Base-by-base conservation (phyloP, 441 rosid genomes). In the Macaranga tanarius region DNA sequence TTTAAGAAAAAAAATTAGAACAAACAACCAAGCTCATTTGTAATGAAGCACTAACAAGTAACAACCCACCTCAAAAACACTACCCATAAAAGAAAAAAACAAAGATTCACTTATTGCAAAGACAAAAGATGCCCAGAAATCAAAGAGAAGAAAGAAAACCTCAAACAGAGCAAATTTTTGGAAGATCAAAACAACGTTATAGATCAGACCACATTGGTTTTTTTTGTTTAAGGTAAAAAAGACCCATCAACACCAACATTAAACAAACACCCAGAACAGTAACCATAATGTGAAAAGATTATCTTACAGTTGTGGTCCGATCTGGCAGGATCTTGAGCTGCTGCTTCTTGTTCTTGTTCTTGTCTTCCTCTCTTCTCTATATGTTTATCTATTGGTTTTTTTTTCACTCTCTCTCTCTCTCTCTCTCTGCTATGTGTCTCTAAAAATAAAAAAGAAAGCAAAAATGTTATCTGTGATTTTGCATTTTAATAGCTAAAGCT, bases 401-500 rank as follows among this genome's bases (percentile, higher is more conserved):
- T 76, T 71, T 79, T 50, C 67, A 72, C 20, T 69, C 62, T 67
- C 67, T 40, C 69, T 73, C 77, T 72, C 82, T 65, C 66, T 76
- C 63, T 76, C 62, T 77, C 56, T 79, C 74, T n/a, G n/a, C n/a
- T n/a, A n/a, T n/a, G n/a, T n/a, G n/a, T 66, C 22, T 60, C 66
- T 64, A 16, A 45, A 75, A 54, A 63, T 55, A 47, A 54, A 72
- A 65, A 20, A 60, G 63, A 44, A 52, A 72, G 45, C 54, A 23
- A 55, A 60, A 25, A 60, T 42, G 61, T 23, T 62, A 57, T 68
- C 55, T 42, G 65, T 67, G 80, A 71, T 65, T 79, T 79, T 51
- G 81, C 79, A 34, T 77, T 79, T 67, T 80, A 80, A 84, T 75
- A 77, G 82, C 82, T 31, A 65, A 75, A n/a, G n/a, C n/a, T n/a